Base-by-base conservation (phyloP, 208 protist species). In the Leishmania gerbilli region DNA sequence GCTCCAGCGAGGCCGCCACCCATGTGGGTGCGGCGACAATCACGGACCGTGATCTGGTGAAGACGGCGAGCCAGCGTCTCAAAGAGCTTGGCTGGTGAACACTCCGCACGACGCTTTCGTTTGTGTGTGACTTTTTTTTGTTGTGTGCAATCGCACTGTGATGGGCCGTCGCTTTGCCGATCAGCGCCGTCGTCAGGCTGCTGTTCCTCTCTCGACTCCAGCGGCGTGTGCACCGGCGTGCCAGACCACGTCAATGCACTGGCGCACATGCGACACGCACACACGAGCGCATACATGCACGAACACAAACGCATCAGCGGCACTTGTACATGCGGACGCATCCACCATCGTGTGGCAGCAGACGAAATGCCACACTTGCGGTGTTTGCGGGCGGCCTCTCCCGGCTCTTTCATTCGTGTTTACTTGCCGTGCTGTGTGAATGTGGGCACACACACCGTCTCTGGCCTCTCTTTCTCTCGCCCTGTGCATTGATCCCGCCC, bases 31-130 rank as follows among this genome's bases (percentile, higher is more conserved):
- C 76, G 34, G 31, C 65, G 51, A 21, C 62, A 24, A 68, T 40
- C 13, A 82, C 75, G 13, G 79, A 84, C 58, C 80, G 81, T 40
- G 83, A 87, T 64, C 67, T 87, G 76, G 69, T 87, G 55, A 77
- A 60, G 53, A 77, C 51, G 37, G 76, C 79, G n/a, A 89, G 75
- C 37, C 37, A 75, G 65, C 86, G 86, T 40, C 80, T 89, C 47
- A 82, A 82, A 64, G 72, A 84, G 71, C 76, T 89, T 1, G 86
- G 86, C 15, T 89, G 86, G 86, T 89, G 69, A 87, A 24, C 40
- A 77, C 37, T 58, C 19, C 27, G 31, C 6, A 45, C 51, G 13
- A 9, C 34, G 34, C 72, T 34, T 27, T 42, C 51, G 62, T 42
- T 42, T 42, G 13, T 62, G 19, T 45, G 17, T 42, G 17, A 4